Conservation (phyloP, 2,329 filamentous ascomycete species). For the Orbilia blumenaviensis region DNA sequence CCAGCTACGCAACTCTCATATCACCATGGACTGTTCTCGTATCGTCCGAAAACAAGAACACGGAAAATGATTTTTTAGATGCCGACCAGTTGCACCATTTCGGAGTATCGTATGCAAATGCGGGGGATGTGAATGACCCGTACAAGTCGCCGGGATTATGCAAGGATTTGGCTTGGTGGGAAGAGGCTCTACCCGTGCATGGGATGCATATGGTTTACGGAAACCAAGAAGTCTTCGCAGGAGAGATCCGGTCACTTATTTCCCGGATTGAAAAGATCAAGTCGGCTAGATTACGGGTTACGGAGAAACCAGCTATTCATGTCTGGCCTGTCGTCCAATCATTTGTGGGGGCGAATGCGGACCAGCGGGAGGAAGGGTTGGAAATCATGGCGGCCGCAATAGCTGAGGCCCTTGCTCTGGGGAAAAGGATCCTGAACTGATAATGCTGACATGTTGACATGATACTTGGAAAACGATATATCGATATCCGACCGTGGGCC, state of each 20-base stretch:
- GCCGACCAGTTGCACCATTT: constrained; percentile 73
- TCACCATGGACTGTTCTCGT: constrained; percentile 82
- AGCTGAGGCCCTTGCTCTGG: constrained; percentile 58
- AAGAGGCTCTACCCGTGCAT: constrained; percentile 70
- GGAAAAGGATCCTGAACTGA: constrained; percentile 60
- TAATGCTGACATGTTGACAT: constrained; percentile 62
- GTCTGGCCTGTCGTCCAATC: constrained; percentile 80
- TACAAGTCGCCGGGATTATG: constrained; percentile 77
- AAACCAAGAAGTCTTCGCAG: constrained; percentile 78
- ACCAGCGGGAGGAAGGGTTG: constrained; percentile 67
- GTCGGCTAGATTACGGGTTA: constrained; percentile 64
- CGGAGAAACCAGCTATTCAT: constrained; percentile 75
- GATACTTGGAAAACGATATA: too few relatives aligned
- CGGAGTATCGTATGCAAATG: constrained; percentile 73
- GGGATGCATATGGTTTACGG: constrained; percentile 79
- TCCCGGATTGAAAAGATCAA: constrained; percentile 67
- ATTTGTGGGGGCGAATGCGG: constrained; percentile 66
- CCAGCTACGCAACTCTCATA: constrained; percentile 75
- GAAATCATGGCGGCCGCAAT: constrained; percentile 62
- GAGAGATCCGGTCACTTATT: constrained; percentile 73
- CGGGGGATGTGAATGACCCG: constrained; percentile 66
- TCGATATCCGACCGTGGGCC: too few relatives aligned
- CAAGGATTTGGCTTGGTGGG: constrained; percentile 73
- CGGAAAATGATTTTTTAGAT: constrained; percentile 78
- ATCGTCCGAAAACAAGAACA: constrained; percentile 73